Evolutionary conservation across 2,329 filamentous ascomycete species (phyloP), one percentile per base, ranked within the genome.

Genomic region (Aspergillus aculeatinus): DNA sequence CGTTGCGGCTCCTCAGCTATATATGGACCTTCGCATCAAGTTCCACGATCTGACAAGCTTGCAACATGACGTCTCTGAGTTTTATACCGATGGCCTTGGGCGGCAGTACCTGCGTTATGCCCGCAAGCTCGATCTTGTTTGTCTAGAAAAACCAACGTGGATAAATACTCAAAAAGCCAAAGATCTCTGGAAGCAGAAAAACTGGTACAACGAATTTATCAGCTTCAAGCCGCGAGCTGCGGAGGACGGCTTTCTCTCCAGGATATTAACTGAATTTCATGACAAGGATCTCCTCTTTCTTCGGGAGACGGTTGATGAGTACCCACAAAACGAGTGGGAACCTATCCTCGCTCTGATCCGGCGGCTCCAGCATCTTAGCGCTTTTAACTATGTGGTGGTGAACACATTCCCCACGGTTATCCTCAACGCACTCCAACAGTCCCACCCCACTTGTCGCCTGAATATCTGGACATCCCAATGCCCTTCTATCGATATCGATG

Each of bases 381-480:
- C n/a, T 3, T 10, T 58, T 1, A 48, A 58, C 29, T 63, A 61
- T 48, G 49, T 12, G 4, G 25, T 44, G 4, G 3, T 1, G 4
- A 57, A 48, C 14, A 23, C 25, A 7, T 63, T 63, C 10, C 56
- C 59, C 1, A 23, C 23, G 9, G 4, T 5, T 10, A n/a, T 63
- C 4, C 21, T 21, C 6, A n/a, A 60, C 1, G 48, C 57, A 12
- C 27, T 63, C 2, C 33, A 25, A 11, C 31, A 29, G 6, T 7
- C 39, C 39, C 61, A 63, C 25, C 57, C 61, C 1, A 14, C 10
- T 0, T 63, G 61, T 27, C 21, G 12, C 5, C 3, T 63, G 1
- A 23, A 61, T 21, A 33, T 61, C 2, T 60, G 59, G 57, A 44
- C 7, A 1, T 16, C 21, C 16, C 61, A 63, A 29, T 27, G n/a